Conservation (phyloP, 2,329 filamentous ascomycete species). For the Ascosphaera apis region DNA sequence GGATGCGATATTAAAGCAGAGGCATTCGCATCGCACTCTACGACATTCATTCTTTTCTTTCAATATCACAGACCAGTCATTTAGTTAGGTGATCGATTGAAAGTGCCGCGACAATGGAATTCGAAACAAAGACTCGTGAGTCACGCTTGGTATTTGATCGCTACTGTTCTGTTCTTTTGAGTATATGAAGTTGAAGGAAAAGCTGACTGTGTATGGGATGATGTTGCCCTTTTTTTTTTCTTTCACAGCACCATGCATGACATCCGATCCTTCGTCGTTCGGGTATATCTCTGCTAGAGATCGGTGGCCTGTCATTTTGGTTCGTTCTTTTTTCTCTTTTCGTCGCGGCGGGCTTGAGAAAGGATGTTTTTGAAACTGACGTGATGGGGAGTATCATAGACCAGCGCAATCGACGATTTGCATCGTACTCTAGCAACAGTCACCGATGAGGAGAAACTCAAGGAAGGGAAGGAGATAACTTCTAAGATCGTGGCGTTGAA, state of each 20-base stretch:
- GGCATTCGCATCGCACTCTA: no score
- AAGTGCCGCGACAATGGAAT: conserved; percentile 34
- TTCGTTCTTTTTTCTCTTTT: conserved; percentile 20
- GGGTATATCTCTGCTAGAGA: conserved; percentile 64
- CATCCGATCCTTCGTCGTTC: conserved; percentile 66
- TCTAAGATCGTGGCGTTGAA: conserved; percentile 62
- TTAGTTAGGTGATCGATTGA: no score
- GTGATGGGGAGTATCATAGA: conserved; percentile 28
- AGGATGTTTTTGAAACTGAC: not conserved
- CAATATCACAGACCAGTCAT: no score
- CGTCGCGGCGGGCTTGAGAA: not conserved
- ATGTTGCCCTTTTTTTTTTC: not conserved
- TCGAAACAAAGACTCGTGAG: conserved; percentile 52
- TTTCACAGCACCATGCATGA: conserved; percentile 45
- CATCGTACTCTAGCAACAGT: conserved; percentile 34
- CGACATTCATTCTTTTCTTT: no score
- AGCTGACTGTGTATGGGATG: not conserved
- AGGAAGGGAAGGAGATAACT: conserved; percentile 72
- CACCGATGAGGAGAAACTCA: conserved; percentile 35
- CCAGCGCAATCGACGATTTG: conserved; percentile 82
- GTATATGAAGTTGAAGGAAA: conserved; percentile 3
- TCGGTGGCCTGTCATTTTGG: conserved; percentile 84
- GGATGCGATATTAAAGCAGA: no score
- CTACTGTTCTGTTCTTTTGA: conserved; percentile 1
- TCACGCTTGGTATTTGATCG: conserved; percentile 3